Percentiles rank a stretch among this genome's conserved stretches.
Evolutionary conservation across 768 basidiomycete genomes (phyloP).

Genomic region (Omphalotus guepiniiformis): DNA sequence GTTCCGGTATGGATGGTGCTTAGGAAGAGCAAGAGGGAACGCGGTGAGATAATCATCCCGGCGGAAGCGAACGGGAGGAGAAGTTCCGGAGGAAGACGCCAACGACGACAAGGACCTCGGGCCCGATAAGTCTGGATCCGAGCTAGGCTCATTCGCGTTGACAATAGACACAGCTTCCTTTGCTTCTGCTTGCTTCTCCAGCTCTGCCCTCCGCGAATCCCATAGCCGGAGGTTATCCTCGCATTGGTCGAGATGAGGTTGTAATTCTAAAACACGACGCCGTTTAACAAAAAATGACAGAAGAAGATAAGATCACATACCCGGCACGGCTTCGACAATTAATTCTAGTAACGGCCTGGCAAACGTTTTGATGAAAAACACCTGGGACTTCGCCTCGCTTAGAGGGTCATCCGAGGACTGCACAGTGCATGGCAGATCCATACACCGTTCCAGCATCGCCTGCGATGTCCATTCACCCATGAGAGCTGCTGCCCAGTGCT

Average conservation of each 20-base stretch:
- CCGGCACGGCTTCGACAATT: slow-evolving; percentile 67
- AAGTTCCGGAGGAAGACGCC: slow-evolving; percentile 44
- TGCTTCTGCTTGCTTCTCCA: slow-evolving; percentile 23
- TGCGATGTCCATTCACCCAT: slow-evolving; percentile 91
- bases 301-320: slow-evolving; percentile 34
- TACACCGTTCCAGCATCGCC: slow-evolving; percentile 76
- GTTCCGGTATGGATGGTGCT: slow-evolving; percentile 26
- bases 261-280: slow-evolving; percentile 48
- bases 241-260: slow-evolving; percentile 62
- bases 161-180: background rate
- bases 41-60: slow-evolving; percentile 30
- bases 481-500: slow-evolving; percentile 88
- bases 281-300: background rate
- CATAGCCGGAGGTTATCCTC: slow-evolving; percentile 66
- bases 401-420: slow-evolving; percentile 36
- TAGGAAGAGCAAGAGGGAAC: slow-evolving; percentile 26
- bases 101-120: slow-evolving; percentile 28
- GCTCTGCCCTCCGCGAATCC: slow-evolving; percentile 45
- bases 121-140: background rate
- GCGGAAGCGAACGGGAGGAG: slow-evolving; percentile 1
- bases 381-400: slow-evolving; percentile 70
- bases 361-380: slow-evolving; percentile 83
- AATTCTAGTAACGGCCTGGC: slow-evolving; percentile 81
- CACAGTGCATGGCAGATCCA: slow-evolving; percentile 67
- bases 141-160: background rate